Conservation (phyloP, 2,329 filamentous ascomycete species). For the Monilinia laxa region DNA sequence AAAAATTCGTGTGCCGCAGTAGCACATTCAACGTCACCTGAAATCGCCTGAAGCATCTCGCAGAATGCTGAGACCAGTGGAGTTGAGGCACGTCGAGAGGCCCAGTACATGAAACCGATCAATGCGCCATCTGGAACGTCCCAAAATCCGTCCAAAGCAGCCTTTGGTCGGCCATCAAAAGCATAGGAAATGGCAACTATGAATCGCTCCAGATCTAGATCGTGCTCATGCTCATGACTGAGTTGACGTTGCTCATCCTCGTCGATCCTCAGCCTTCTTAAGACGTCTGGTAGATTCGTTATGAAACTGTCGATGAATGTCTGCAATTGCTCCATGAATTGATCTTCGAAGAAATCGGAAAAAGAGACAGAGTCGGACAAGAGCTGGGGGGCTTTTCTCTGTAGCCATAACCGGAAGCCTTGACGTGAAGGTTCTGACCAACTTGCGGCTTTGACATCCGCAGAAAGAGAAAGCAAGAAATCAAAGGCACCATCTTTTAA, state of each 20-base stretch:
- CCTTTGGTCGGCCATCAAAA: constrained; percentile 81
- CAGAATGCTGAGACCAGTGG: constrained; percentile 96
- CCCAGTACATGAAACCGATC: constrained; percentile 94
- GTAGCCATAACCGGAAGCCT: constrained; percentile 77
- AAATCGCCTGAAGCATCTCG: constrained; percentile 89
- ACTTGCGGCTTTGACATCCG: constrained; percentile 75
- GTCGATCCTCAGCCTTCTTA: constrained; percentile 80
- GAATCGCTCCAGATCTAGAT: constrained; percentile 81
- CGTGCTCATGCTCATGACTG: constrained; percentile 63
- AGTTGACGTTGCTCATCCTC: constrained; percentile 83
- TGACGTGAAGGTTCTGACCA: constrained; percentile 87
- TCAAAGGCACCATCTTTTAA: constrained; percentile 90
- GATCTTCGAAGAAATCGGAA: constrained; percentile 67
- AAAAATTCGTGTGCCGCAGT: constrained; percentile 85
- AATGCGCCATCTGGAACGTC: constrained; percentile 87
- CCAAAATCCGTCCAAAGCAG: constrained; percentile 82
- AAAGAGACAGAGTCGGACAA: constrained; percentile 67
- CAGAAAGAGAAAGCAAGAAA: constrained; percentile 81
- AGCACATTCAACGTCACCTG: constrained; percentile 78
- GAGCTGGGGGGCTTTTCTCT: constrained; percentile 74
- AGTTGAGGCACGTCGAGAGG: constrained; percentile 90
- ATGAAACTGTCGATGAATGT: constrained; percentile 90
- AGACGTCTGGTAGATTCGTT: constrained; percentile 88
- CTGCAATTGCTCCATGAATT: constrained; percentile 80
- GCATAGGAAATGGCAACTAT: constrained; percentile 88